A percentile compares a stretch with the other conserved stretches of the same genome.
Conservation (phyloP, 306 rosid genomes). For the Acacia confusa region DNA sequence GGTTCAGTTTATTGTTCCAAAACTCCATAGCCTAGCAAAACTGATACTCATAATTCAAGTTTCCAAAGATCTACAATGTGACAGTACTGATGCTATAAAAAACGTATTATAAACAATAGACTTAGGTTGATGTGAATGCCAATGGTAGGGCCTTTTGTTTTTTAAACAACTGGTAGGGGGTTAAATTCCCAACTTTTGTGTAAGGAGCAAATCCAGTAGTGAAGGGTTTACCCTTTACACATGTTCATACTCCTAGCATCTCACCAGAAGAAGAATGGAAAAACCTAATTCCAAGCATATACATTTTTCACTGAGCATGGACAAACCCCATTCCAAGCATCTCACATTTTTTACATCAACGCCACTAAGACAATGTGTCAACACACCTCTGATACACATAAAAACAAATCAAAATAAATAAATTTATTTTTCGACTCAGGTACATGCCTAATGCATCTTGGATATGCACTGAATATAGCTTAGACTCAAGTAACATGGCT, state of each 20-base stretch:
- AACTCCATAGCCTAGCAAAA: background rate
- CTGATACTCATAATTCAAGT: background rate
- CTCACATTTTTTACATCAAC: background rate
- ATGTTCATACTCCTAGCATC: background rate
- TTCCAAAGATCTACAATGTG: background rate
- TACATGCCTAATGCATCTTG: background rate
- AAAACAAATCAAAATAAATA: background rate
- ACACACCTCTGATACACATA: background rate
- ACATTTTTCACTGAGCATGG: background rate
- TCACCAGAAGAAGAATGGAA: background rate
- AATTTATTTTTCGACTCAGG: background rate
- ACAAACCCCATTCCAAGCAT: background rate
- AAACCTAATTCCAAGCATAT: background rate
- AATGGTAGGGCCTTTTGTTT: background rate
- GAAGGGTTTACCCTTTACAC: background rate
- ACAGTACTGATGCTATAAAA: background rate
- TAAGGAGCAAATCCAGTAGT: too few relatives aligned
- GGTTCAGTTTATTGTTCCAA: background rate
- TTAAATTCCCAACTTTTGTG: background rate
- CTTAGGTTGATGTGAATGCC: background rate
- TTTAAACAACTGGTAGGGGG: background rate
- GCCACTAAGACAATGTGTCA: background rate
- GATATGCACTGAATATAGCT: background rate
- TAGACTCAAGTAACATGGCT: background rate
- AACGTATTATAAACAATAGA: background rate